Percentiles rank a stretch among this genome's conserved stretches.
Conservation (phyloP, 1,284 basidiomycete species). For the Tylopilus sp. region DNA sequence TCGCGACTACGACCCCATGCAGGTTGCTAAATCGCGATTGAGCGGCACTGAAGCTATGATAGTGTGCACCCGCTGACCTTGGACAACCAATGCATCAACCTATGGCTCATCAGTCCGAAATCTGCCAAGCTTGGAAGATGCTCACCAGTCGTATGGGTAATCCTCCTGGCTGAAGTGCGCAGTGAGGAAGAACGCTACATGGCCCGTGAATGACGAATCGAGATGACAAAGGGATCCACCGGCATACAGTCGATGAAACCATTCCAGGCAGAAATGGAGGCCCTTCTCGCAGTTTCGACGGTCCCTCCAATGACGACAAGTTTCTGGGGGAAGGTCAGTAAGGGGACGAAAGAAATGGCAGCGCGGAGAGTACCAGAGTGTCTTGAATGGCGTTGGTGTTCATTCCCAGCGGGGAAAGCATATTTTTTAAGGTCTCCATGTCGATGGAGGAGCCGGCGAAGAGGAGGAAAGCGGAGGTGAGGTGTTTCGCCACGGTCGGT, state of each 20-base stretch:
- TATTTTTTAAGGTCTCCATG: constrained; percentile 60
- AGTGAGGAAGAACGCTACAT: constrained; percentile 76
- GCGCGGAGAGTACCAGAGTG: constrained; percentile 46
- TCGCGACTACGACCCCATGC: constrained; percentile 80
- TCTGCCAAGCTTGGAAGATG: constrained; percentile 1
- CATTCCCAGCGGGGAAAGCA: constrained; percentile 58
- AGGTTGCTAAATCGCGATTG: constrained; percentile 56
- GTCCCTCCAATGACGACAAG: constrained; percentile 77
- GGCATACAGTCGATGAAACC: constrained; percentile 78
- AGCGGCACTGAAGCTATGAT: constrained; percentile 13
- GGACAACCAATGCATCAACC: constrained; percentile 82
- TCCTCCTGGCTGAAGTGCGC: constrained; percentile 83
- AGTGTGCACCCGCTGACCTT: constrained; percentile 46
- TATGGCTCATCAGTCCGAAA: constrained; percentile 29
- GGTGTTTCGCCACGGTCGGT: constrained; percentile 26
- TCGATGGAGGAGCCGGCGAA: constrained; percentile 21
- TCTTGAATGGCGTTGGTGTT: constrained; percentile 58
- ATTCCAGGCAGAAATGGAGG: constrained; percentile 78
- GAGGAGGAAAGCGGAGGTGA: constrained; percentile 22
- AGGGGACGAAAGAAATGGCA: not conserved
- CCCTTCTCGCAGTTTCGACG: constrained; percentile 69
- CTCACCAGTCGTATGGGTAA: constrained; percentile 77
- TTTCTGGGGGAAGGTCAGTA: constrained; percentile 44
- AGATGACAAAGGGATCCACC: not conserved
- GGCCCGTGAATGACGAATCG: constrained; percentile 5